Evolutionary conservation across 805 yeast species (phyloP).

Genomic region (Saturnispora dispora): DNA sequence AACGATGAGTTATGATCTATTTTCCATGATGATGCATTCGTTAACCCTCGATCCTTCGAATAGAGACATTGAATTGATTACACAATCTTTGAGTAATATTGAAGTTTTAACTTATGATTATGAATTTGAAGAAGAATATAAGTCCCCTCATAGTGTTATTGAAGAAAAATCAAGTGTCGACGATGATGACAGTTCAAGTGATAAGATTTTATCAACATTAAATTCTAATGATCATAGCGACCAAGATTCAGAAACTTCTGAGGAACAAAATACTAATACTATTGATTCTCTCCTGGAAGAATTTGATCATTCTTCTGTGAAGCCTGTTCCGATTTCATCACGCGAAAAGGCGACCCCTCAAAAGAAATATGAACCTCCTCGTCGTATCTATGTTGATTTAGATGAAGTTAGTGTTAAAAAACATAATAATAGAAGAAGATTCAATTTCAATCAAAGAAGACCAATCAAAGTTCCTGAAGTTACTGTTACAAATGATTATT

Average conservation of each 20-base stretch:
- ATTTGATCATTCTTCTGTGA: constrained; percentile 1
- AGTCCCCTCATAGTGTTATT: constrained; percentile 2
- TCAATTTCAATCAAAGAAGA: constrained; percentile 19
- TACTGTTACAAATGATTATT: constrained; percentile 12
- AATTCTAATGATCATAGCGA: background rate
- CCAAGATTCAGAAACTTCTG: background rate
- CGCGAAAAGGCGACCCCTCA: background rate
- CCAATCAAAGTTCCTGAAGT: constrained; percentile 24
- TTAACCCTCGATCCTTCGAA: constrained; percentile 82
- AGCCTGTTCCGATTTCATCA: constrained; percentile 1
- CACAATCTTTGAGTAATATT: constrained; percentile 48
- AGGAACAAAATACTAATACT: background rate
- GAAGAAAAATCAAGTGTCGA: constrained; percentile 11
- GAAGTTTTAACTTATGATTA: constrained; percentile 78
- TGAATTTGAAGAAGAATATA: constrained; percentile 35
- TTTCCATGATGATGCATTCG: constrained; percentile 69
- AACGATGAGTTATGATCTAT: constrained; percentile 76
- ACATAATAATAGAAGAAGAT: constrained; percentile 9
- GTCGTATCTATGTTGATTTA: constrained; percentile 6
- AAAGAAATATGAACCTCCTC: constrained; percentile 14
- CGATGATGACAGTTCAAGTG: background rate
- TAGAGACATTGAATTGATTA: constrained; percentile 57
- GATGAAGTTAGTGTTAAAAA: constrained; percentile 2
- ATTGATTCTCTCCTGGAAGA: background rate
- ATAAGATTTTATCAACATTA: background rate